Percentiles rank a stretch among this genome's conserved stretches.
Evolutionary conservation across 1,139 yeast genomes (phyloP).

Genomic region (Taphrina flavorubra): DNA sequence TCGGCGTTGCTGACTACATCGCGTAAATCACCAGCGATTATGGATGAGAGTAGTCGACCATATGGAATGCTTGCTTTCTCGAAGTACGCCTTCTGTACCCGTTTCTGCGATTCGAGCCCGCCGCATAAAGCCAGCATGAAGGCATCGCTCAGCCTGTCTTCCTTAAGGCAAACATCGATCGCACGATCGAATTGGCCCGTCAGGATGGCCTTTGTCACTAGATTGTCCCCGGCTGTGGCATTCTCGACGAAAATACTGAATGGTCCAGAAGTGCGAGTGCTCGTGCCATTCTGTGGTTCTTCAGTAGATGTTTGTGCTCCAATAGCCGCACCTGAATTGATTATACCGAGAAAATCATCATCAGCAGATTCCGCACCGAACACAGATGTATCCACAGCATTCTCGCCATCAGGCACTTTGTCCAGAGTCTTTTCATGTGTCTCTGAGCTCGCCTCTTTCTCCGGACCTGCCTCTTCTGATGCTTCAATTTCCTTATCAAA

Average conservation of each 20-base stretch:
- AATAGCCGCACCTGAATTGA: not conserved
- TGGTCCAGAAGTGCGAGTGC: constrained; percentile 36
- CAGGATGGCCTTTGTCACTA: constrained; percentile 65
- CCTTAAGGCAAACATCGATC: constrained; percentile 67
- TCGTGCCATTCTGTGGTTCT: not conserved
- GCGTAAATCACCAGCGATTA: constrained; percentile 63
- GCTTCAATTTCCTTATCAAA: constrained; percentile 43
- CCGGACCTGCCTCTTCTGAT: constrained; percentile 40
- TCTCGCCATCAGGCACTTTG: constrained; percentile 27
- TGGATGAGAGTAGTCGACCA: constrained; percentile 70
- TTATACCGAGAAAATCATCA: constrained; percentile 46
- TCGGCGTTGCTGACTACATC: constrained; percentile 82
- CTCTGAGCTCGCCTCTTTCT: constrained; percentile 44
- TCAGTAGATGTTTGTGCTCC: not conserved
- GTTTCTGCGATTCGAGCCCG: constrained; percentile 61
- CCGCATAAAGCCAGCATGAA: constrained; percentile 78
- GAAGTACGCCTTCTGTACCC: constrained; percentile 76
- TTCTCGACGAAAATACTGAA: constrained; percentile 55
- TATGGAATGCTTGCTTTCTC: constrained; percentile 62
- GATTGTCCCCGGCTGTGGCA: constrained; percentile 56
- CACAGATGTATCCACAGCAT: constrained; percentile 31
- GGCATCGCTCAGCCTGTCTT: constrained; percentile 75
- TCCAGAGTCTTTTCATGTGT: constrained; percentile 38
- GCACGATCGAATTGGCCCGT: constrained; percentile 71
- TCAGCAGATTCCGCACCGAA: constrained; percentile 46